These are phyloP conservation scores for Sabuloglossum arenarium DNA, from an alignment of 495 filamentous ascomycete genomes.

Conservation along the genomic window DNA sequence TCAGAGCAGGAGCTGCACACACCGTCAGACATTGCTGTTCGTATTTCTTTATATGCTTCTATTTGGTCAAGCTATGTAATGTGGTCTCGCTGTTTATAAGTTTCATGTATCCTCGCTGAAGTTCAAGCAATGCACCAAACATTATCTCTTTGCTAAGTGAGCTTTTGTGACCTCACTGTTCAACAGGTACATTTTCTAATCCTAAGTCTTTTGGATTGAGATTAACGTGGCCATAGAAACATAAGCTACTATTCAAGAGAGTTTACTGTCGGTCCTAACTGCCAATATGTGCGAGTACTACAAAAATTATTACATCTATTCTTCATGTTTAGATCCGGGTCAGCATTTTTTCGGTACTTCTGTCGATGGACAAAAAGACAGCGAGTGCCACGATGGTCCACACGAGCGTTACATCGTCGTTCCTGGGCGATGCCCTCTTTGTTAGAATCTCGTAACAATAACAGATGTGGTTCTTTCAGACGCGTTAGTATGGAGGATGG, in stretches of 20 bases:
- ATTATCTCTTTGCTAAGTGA: background rate
- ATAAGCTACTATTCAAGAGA: background rate
- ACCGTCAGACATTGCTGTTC: background rate
- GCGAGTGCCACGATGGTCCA: background rate
- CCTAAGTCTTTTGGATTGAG: background rate
- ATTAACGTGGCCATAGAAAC: background rate
- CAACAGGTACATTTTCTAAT: background rate
- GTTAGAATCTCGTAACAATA: background rate
- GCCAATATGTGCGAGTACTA: conserved; percentile 5
- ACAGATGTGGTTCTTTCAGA: background rate
- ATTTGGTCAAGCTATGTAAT: background rate
- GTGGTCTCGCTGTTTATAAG: background rate
- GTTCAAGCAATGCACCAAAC: background rate
- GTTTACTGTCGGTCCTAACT: background rate
- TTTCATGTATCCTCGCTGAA: background rate
- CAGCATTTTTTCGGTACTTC: conserved; percentile 6
- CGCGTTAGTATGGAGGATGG: background rate
- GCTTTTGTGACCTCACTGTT: background rate
- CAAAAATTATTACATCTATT: conserved; percentile 5
- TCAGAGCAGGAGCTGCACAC: background rate
- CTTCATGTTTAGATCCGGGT: conserved; percentile 4
- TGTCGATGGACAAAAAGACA: conserved; percentile 4
- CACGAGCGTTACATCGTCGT: conserved; percentile 7
- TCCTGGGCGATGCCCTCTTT: conserved; percentile 5
- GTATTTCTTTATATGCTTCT: background rate